Conservation (phyloP, 2,329 filamentous ascomycete species). For the Paecilomyces sp. region DNA sequence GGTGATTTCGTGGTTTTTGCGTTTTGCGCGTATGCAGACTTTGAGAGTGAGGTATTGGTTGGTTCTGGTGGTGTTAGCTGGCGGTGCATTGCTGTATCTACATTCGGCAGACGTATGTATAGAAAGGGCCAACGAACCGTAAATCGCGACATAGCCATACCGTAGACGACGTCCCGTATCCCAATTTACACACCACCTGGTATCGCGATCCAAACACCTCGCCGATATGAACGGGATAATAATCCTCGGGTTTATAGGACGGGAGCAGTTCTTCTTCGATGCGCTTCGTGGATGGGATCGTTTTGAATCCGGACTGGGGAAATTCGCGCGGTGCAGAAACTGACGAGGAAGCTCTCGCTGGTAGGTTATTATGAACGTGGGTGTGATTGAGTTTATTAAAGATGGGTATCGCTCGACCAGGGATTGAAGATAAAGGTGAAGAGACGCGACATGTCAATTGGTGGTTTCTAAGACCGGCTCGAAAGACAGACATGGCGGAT, state of each 20-base stretch:
- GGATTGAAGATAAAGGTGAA: not conserved
- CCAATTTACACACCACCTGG: constrained; percentile 16
- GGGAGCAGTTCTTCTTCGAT: constrained; percentile 12
- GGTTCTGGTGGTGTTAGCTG: constrained; percentile 5
- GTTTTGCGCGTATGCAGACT: constrained; percentile 8
- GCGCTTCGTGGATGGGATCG: constrained; percentile 2
- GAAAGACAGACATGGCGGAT: not conserved
- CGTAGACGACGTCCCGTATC: constrained; percentile 16
- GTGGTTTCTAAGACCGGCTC: not conserved
- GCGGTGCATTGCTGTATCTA: not conserved
- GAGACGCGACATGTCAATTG: not conserved
- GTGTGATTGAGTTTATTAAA: too few species aligned
- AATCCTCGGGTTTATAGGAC: constrained; percentile 8
- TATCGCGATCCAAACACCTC: constrained; percentile 13
- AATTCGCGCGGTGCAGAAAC: constrained; percentile 2
- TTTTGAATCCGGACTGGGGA: constrained; percentile 7
- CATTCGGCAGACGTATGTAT: not conserved
- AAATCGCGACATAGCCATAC: constrained; percentile 17
- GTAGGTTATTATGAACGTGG: not conserved
- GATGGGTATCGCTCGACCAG: not conserved
- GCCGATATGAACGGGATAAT: constrained; percentile 10
- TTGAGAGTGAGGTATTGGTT: constrained; percentile 10
- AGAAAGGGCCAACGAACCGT: not conserved
- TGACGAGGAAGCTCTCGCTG: not conserved
- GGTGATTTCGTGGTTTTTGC: constrained; percentile 13